Conservation (phyloP, 2,329 filamentous ascomycete species). For the Teratosphaeria epicoccoides region DNA sequence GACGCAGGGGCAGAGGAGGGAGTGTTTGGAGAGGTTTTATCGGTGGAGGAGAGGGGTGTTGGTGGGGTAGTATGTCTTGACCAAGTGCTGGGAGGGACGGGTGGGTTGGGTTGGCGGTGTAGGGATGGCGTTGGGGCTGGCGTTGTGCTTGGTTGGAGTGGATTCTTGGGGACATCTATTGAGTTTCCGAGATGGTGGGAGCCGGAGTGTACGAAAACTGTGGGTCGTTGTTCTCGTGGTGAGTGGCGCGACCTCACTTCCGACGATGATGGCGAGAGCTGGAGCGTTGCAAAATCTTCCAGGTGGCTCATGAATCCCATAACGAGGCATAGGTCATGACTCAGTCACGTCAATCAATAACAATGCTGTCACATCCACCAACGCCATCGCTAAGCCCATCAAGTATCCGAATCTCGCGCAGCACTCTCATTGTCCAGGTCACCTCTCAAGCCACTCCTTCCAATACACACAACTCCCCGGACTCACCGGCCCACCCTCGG, state of each 20-base stretch:
- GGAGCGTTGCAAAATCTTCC: too few species aligned
- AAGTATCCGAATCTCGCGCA: background rate
- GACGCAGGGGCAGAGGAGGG: slow-evolving; percentile 71
- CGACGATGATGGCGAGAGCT: too few species aligned
- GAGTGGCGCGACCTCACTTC: too few species aligned
- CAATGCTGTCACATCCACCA: slow-evolving; percentile 20
- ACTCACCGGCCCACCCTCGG: slow-evolving; percentile 80
- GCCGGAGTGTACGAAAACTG: too few species aligned
- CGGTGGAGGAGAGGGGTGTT: slow-evolving; percentile 43
- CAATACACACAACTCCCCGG: slow-evolving; percentile 90
- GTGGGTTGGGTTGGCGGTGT: background rate
- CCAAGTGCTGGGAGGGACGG: slow-evolving; percentile 8
- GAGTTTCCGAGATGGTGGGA: too few species aligned
- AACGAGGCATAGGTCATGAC: too few species aligned
- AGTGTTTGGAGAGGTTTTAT: slow-evolving; percentile 76
- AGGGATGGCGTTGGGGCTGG: background rate
- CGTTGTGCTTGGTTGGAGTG: too few species aligned
- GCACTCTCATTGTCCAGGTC: slow-evolving; percentile 1
- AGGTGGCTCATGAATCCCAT: too few species aligned
- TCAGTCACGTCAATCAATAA: background rate
- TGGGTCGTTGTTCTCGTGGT: too few species aligned
- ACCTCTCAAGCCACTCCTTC: slow-evolving; percentile 57
- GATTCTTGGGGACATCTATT: too few species aligned
- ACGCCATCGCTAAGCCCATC: slow-evolving; percentile 13
- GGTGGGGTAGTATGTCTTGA: slow-evolving; percentile 1